phyloP scores from a whole-genome alignment of 106 monocot species.

The Dactylorhiza incarnata region DNA sequence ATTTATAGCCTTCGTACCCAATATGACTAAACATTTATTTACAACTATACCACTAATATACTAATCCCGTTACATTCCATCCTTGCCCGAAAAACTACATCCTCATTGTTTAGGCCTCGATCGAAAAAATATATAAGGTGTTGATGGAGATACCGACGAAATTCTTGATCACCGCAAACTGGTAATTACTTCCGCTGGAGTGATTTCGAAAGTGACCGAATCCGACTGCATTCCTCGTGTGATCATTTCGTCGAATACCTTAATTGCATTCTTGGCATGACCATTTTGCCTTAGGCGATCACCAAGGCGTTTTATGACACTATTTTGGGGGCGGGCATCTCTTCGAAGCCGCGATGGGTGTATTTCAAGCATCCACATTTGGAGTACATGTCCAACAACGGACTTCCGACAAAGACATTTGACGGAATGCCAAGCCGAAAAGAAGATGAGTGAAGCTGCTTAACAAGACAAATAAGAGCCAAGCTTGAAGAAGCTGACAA shows the following conservation, averaged over 20 bases:
- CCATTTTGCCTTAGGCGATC: constrained; percentile 70
- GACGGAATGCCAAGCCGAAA: constrained; percentile 37
- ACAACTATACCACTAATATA: too few species aligned
- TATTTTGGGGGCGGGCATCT: constrained; percentile 56
- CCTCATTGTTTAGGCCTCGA: too few species aligned
- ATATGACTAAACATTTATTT: too few species aligned
- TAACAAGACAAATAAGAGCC: constrained; percentile 43
- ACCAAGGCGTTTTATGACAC: constrained; percentile 82
- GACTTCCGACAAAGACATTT: constrained; percentile 52
- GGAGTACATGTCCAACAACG: constrained; percentile 70
- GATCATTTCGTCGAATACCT: constrained; percentile 45
- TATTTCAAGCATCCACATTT: constrained; percentile 77
- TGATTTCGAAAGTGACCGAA: constrained; percentile 34
- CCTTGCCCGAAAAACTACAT: too few species aligned
- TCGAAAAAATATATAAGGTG: too few species aligned
- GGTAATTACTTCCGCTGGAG: too few species aligned
- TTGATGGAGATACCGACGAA: too few species aligned
- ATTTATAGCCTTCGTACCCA: too few species aligned
- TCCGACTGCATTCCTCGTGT: constrained; percentile 34
- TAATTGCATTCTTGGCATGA: constrained; percentile 42
- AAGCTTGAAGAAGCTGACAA: constrained; percentile 47
- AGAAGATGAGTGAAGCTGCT: constrained; percentile 59
- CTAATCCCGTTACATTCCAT: too few species aligned
- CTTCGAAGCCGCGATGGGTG: constrained; percentile 29
- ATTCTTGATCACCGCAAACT: too few species aligned